phyloP scores from a whole-genome alignment of 139 green algal genomes.

The Chlamydomonas schloesseri region DNA sequence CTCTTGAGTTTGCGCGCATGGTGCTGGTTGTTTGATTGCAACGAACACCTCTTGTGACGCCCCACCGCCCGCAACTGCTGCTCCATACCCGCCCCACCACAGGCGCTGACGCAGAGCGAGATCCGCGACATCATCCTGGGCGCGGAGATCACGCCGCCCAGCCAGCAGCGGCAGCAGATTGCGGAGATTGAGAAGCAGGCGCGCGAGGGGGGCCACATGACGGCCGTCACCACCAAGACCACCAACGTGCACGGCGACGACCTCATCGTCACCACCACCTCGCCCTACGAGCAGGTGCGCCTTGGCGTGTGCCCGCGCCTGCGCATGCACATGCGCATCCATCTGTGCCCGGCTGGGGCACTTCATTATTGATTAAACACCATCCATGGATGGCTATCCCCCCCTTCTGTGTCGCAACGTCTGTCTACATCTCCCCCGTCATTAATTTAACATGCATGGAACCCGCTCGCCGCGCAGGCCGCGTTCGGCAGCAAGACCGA shows the following conservation, averaged over 20 bases:
- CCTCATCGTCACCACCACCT: constrained; percentile 97
- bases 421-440: too few species aligned
- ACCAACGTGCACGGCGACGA: constrained; percentile 98
- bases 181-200: constrained; percentile 99
- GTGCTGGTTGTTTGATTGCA: too few species aligned
- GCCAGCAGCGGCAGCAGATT: constrained; percentile 98
- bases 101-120: constrained; percentile 88
- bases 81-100: neutral
- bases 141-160: constrained; percentile 98
- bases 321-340: neutral
- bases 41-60: too few species aligned
- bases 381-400: too few species aligned
- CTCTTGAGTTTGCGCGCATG: too few species aligned
- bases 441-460: too few species aligned
- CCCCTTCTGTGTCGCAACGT: too few species aligned
- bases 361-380: too few species aligned
- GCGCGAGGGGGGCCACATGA: constrained; percentile 87
- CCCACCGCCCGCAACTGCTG: too few species aligned
- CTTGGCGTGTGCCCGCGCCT: too few species aligned
- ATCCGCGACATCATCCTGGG: constrained; percentile 99
- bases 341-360: neutral
- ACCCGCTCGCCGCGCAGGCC: constrained; percentile 52
- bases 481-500: constrained; percentile 97
- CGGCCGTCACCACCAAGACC: constrained; percentile 94
- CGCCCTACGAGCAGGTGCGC: constrained; percentile 93